Conservation (phyloP, 805 yeast genomes). For the Cephaloascus albidus region DNA sequence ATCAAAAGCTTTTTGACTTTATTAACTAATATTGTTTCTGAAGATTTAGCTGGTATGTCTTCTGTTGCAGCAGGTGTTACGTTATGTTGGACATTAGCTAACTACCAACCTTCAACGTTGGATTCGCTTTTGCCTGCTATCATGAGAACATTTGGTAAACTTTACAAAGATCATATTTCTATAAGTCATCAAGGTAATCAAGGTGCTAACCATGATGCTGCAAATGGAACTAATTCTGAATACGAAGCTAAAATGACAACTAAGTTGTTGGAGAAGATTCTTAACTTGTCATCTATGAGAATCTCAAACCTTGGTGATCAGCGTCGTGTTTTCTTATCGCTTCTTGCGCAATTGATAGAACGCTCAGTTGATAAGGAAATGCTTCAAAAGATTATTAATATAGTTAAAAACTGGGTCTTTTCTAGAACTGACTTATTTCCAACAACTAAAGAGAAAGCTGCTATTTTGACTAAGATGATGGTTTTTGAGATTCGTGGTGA, state of each 20-base stretch:
- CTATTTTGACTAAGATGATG: conserved; percentile 86
- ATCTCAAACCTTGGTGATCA: conserved; percentile 89
- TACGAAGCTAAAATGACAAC: conserved; percentile 78
- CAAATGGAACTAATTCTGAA: conserved; percentile 25
- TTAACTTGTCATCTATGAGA: conserved; percentile 71
- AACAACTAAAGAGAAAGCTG: conserved; percentile 92
- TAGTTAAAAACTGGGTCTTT: conserved; percentile 87
- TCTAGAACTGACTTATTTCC: conserved; percentile 80
- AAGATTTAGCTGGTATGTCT: conserved; percentile 65
- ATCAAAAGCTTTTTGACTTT: conserved; percentile 52
- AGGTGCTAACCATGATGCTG: conserved; percentile 4
- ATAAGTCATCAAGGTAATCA: conserved; percentile 35
- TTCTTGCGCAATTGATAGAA: conserved; percentile 85
- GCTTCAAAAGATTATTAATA: conserved; percentile 61
- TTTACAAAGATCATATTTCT: conserved; percentile 79
- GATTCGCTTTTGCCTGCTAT: conserved; percentile 69
- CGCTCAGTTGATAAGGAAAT: conserved; percentile 73
- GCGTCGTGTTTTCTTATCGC: conserved; percentile 75
- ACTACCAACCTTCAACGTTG: conserved; percentile 61
- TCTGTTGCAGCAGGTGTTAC: conserved; percentile 86
- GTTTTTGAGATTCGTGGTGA: conserved; percentile 87
- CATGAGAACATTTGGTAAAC: conserved; percentile 81
- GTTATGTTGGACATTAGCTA: conserved; percentile 71
- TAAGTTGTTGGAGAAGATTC: conserved; percentile 60
- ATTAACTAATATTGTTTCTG: conserved; percentile 62